These are phyloP conservation scores for Nidularia sp. DNA, from an alignment of 768 basidiomycete genomes.

Conservation along the genomic window DNA sequence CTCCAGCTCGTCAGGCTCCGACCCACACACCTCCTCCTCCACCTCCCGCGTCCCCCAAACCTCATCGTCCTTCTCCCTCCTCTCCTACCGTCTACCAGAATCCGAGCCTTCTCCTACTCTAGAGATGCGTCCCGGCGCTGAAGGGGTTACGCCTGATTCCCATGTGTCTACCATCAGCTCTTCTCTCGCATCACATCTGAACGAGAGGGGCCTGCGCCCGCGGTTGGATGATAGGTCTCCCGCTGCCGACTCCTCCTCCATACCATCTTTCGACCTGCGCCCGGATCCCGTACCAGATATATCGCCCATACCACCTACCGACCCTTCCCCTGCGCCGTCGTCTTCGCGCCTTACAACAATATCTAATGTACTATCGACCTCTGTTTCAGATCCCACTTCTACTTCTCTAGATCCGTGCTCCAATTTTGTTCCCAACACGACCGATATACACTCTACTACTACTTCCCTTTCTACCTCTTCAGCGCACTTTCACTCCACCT, in stretches of 20 bases:
- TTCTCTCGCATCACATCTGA: not conserved
- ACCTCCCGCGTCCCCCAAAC: not conserved
- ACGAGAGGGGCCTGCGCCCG: not conserved
- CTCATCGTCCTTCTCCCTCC: not conserved
- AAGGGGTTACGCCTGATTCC: too few species aligned
- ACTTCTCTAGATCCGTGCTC: too few species aligned
- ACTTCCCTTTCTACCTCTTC: too few species aligned
- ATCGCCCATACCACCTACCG: not conserved
- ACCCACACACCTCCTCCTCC: not conserved
- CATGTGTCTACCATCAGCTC: too few species aligned
- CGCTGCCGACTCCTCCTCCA: not conserved
- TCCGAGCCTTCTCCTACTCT: not conserved
- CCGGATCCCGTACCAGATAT: not conserved
- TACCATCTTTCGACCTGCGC: not conserved
- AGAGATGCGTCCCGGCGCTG: not conserved
- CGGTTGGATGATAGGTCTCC: not conserved
- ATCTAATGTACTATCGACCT: not conserved
- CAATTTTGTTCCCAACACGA: too few species aligned
- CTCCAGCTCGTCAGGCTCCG: not conserved
- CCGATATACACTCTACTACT: too few species aligned
- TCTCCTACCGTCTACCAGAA: conserved; percentile 1
- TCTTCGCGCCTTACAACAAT: not conserved
- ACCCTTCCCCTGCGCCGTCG: not conserved
- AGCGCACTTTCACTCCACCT: too few species aligned
- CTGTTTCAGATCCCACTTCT: not conserved